These are phyloP conservation scores for Trichomonascus vanleenenianus DNA, from an alignment of 805 yeast species.

Conservation along the genomic window DNA sequence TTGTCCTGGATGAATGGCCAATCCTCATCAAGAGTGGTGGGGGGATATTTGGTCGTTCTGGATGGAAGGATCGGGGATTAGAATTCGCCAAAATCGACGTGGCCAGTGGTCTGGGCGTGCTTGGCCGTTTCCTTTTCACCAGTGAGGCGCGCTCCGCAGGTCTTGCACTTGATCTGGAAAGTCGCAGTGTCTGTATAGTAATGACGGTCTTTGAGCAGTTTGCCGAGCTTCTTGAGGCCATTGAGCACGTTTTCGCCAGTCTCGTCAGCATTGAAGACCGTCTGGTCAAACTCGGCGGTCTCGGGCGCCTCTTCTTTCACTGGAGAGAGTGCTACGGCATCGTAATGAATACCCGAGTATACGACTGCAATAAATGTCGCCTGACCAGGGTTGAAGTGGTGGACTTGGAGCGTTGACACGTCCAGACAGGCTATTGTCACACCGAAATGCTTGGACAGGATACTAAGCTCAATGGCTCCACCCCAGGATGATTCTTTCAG, in stretches of 20 bases:
- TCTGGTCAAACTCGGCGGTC: constrained; percentile 28
- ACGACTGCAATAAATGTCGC: constrained; percentile 44
- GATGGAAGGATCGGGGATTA: not conserved
- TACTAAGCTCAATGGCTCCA: constrained; percentile 70
- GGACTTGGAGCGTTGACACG: constrained; percentile 51
- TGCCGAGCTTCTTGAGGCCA: constrained; percentile 36
- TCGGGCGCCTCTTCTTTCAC: constrained; percentile 16
- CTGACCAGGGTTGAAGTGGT: constrained; percentile 43
- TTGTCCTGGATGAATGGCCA: no score
- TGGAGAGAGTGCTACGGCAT: constrained; percentile 42
- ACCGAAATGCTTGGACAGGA: constrained; percentile 45
- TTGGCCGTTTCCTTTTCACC: constrained; percentile 60
- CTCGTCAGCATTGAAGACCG: constrained; percentile 36
- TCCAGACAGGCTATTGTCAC: constrained; percentile 55
- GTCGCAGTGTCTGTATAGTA: constrained; percentile 59
- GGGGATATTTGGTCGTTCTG: no score
- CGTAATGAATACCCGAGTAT: constrained; percentile 71
- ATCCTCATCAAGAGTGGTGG: no score
- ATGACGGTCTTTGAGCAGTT: constrained; percentile 40
- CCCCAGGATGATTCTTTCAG: constrained; percentile 61
- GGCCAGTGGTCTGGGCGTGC: constrained; percentile 59
- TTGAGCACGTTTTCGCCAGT: constrained; percentile 31
- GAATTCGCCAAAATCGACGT: constrained; percentile 50
- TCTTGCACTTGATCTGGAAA: constrained; percentile 49
- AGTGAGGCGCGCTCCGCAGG: constrained; percentile 42